These are phyloP conservation scores for Kwoniella pini DNA, from an alignment of 768 basidiomycete species.

Conservation along the genomic window DNA sequence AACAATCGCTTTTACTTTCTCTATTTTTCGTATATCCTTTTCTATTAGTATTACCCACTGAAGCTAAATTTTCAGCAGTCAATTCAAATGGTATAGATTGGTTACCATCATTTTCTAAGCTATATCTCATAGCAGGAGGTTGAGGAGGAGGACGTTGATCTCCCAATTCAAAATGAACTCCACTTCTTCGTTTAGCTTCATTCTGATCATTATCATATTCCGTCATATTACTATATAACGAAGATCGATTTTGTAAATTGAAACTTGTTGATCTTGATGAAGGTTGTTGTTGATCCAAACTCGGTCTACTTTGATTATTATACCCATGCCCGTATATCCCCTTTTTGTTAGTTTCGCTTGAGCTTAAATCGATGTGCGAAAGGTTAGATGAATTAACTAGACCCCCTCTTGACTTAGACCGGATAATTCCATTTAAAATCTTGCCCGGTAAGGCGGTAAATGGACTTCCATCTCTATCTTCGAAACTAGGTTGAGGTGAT, in stretches of 20 bases:
- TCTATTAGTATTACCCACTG: neutral
- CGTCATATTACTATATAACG: slow-evolving; percentile 10
- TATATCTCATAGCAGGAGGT: neutral
- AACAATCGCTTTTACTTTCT: slow-evolving; percentile 36
- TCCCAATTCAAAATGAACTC: slow-evolving; percentile 7
- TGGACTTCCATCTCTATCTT: slow-evolving; percentile 6
- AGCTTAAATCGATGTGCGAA: slow-evolving; percentile 4
- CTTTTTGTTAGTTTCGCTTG: neutral
- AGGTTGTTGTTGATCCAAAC: slow-evolving; percentile 6
- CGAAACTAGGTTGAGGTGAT: slow-evolving; percentile 27
- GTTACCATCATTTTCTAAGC: neutral
- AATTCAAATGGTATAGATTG: neutral
- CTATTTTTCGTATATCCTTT: slow-evolving; percentile 8
- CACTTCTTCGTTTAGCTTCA: slow-evolving; percentile 7
- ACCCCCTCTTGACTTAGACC: slow-evolving; percentile 21
- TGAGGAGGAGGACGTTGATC: neutral
- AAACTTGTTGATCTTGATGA: slow-evolving; percentile 12
- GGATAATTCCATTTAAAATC: slow-evolving; percentile 26
- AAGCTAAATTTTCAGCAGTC: slow-evolving; percentile 2
- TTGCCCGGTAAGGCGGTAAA: slow-evolving; percentile 23
- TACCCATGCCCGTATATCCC: neutral
- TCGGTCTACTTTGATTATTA: neutral
- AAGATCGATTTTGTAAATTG: slow-evolving; percentile 13
- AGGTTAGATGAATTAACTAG: neutral
- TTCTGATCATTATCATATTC: slow-evolving; percentile 16